These are phyloP conservation scores for Copromyces sp. DNA, from an alignment of 495 filamentous ascomycete genomes.

Conservation along the genomic window DNA sequence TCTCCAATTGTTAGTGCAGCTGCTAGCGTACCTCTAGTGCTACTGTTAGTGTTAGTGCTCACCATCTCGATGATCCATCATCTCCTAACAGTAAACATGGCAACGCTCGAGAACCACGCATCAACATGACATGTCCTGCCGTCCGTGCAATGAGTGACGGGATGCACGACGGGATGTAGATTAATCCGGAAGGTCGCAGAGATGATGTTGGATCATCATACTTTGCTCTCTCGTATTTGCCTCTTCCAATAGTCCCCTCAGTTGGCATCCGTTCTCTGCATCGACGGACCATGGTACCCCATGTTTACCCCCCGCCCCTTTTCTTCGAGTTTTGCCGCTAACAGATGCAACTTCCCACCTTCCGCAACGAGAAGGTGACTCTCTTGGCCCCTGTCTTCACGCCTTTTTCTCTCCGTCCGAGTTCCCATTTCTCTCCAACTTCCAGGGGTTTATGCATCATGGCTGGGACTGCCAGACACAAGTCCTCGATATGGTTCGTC, in stretches of 20 bases:
- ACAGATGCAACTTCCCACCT: neutral
- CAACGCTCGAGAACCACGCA: neutral
- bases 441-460: neutral
- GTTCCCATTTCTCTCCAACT: neutral
- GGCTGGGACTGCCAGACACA: neutral
- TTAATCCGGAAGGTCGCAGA: neutral
- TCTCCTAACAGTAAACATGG: neutral
- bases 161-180: neutral
- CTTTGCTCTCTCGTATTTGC: neutral
- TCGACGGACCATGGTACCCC: neutral
- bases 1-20: neutral
- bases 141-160: neutral
- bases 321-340: neutral
- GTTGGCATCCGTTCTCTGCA: neutral
- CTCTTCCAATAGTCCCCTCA: neutral
- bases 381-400: neutral
- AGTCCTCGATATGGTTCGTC: neutral
- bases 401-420: neutral
- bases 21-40: neutral
- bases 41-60: neutral
- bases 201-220: neutral
- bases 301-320: neutral
- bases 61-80: neutral
- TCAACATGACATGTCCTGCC: neutral
- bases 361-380: slow-evolving; percentile 7